phyloP scores from a whole-genome alignment of 2,329 filamentous ascomycete species.

The Piedraia hortae region DNA sequence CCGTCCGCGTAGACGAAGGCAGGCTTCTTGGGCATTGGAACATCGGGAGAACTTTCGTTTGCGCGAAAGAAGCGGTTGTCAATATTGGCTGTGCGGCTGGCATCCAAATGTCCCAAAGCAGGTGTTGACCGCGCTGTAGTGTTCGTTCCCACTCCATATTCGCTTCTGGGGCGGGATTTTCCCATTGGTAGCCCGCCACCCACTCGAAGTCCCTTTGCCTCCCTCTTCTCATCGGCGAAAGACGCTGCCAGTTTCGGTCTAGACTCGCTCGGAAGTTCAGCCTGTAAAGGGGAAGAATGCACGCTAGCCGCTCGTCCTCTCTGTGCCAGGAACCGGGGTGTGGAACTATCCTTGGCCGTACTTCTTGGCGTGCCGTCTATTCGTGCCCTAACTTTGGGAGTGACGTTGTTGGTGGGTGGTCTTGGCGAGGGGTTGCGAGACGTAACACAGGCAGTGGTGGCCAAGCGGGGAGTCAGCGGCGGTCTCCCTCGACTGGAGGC shows the following conservation, averaged over 20 bases:
- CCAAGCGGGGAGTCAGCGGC: conserved; percentile 31
- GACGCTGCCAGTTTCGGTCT: conserved; percentile 2
- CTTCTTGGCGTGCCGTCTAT: conserved; percentile 14
- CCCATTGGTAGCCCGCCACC: no score
- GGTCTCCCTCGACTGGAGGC: conserved; percentile 29
- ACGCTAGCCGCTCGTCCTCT: conserved; percentile 44
- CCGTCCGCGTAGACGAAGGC: conserved; percentile 26
- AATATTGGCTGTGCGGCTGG: no score
- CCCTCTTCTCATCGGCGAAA: no score
- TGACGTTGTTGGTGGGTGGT: conserved; percentile 8
- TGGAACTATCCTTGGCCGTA: conserved; percentile 38
- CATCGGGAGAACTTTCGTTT: conserved; percentile 31
- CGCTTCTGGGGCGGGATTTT: no score
- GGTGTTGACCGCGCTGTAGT: no score
- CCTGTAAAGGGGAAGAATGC: conserved; percentile 17
- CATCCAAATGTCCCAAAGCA: conserved; percentile 5
- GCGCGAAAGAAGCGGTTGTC: conserved; percentile 74
- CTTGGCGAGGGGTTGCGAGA: conserved; percentile 9
- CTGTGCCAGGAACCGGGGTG: conserved; percentile 49
- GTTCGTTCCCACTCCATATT: no score
- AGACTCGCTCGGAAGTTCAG: conserved; percentile 4
- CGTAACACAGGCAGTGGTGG: conserved; percentile 8
- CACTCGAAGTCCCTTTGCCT: no score
- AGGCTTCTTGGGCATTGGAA: conserved; percentile 17
- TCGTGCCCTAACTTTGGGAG: conserved; percentile 14